These are phyloP conservation scores for Gomphus bonarii DNA, from an alignment of 1,284 basidiomycete species.

Conservation along the genomic window DNA sequence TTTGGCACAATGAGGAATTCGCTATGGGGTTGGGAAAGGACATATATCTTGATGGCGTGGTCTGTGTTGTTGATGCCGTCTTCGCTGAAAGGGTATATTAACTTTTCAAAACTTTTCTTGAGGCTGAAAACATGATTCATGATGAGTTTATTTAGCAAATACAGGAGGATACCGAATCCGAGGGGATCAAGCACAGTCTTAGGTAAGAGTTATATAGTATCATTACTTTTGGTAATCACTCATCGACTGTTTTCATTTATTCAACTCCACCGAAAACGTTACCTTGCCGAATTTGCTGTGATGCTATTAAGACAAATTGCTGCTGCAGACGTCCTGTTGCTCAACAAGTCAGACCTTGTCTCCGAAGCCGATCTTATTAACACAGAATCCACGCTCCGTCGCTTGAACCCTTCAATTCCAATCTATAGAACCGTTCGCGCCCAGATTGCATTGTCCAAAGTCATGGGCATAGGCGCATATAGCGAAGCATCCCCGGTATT, in stretches of 20 bases:
- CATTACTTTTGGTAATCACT: conserved; percentile 1
- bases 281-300: neutral
- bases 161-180: conserved; percentile 57
- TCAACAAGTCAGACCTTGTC: conserved; percentile 83
- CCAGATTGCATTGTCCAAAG: conserved; percentile 55
- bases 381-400: conserved; percentile 51
- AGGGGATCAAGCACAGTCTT: conserved; percentile 66
- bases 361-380: conserved; percentile 27
- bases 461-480: conserved; percentile 78
- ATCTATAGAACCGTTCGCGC: conserved; percentile 62
- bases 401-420: conserved; percentile 69
- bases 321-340: conserved; percentile 76
- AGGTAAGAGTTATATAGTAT: conserved; percentile 33
- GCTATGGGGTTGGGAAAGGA: conserved; percentile 57
- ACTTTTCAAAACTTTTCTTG: neutral
- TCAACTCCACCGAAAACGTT: neutral
- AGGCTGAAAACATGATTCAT: conserved; percentile 6
- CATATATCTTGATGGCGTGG: conserved; percentile 78
- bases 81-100: conserved; percentile 63
- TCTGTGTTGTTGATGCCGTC: conserved; percentile 84
- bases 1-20: conserved; percentile 91
- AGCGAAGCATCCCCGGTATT: conserved; percentile 20
- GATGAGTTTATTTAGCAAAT: conserved; percentile 58
- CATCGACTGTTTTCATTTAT: neutral
- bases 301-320: conserved; percentile 69